Evolutionary conservation across 2,329 filamentous ascomycete genomes (phyloP).

Genomic region (Colletotrichum spinosum): DNA sequence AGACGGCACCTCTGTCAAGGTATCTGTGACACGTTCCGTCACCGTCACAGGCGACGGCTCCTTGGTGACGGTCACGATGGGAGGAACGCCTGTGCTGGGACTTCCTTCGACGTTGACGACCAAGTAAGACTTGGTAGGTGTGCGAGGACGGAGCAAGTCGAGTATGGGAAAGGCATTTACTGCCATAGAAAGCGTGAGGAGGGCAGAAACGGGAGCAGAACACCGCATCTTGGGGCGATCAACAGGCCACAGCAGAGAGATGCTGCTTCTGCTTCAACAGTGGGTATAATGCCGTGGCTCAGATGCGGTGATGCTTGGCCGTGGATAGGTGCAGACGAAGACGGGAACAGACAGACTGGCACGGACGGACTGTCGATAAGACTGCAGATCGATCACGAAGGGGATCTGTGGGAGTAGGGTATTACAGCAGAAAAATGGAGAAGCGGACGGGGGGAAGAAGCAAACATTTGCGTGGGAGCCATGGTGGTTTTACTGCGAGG

Average conservation of each 20-base stretch:
- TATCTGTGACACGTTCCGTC: constrained; percentile 45
- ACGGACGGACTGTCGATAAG: constrained; percentile 21
- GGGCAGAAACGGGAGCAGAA: constrained; percentile 40
- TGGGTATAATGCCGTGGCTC: neutral
- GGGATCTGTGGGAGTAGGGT: constrained; percentile 2
- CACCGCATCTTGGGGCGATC: constrained; percentile 45
- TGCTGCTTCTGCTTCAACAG: neutral
- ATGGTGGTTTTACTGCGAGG: constrained; percentile 36
- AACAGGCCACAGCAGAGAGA: constrained; percentile 7
- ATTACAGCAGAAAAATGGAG: constrained; percentile 29
- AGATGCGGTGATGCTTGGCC: neutral
- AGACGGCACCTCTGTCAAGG: constrained; percentile 39
- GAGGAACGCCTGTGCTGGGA: constrained; percentile 36
- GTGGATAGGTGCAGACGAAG: constrained; percentile 11
- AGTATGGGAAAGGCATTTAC: constrained; percentile 45
- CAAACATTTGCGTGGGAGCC: constrained; percentile 29
- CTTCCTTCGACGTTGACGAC: constrained; percentile 47
- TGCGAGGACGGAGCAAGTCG: constrained; percentile 32
- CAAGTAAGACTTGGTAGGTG: constrained; percentile 44
- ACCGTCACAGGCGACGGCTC: constrained; percentile 43
- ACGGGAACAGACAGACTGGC: constrained; percentile 11
- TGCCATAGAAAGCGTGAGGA: constrained; percentile 42
- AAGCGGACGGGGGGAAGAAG: constrained; percentile 21
- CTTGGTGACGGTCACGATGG: constrained; percentile 46
- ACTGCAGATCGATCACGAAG: constrained; percentile 20